Evolutionary conservation across 805 yeast genomes (phyloP), one percentile per base, ranked within the genome.

Genomic region (Alloascoidea africana): DNA sequence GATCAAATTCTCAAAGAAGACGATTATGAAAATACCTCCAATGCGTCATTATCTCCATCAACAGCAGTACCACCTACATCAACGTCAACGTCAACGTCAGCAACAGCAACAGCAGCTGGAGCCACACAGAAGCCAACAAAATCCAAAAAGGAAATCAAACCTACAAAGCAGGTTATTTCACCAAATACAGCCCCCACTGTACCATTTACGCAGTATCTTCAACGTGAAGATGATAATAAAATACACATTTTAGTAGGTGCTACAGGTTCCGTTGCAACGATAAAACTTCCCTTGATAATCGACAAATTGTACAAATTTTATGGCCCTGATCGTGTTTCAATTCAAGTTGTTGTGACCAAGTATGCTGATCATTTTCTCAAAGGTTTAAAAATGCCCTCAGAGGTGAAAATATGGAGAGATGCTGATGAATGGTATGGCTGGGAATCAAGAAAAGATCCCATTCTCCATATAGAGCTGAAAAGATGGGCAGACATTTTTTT

Each of bases 191-290:
- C 13, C n/a, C 30, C 30, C 8, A 23, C 30, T 8, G 13, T n/a
- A 8, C 30, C 8, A 8, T 23, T 23, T n/a, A 23, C 30, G 8
- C 30, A n/a, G 8, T 23, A 23, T 23, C 30, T 23, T 23, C 8
- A 23, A 8, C 30, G 30, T 23, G 30, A 23, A 48, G 91, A 84
- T 52, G 94, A 84, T 53, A 81, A 77, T 34, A 87, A 86, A 51
- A 66, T 84, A 40, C 98, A 91, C 55, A 76, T 91, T 34, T 62
- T 91, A 40, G 64, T 91, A 33, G 98, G 93, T 14, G 94, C 93
- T 14, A 84, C 97, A 1, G 98, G 98, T 1, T 82, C 94, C 2
- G 96, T 91, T 3, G 98, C 98, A 3, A 84, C 97, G 2, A 85
- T 91, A 44, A 91, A 91, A 55, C 77, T 91, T 16, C 95, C 96